These are phyloP conservation scores for Podosphaera aphanis DNA, from an alignment of 2,329 filamentous ascomycete species.

Conservation along the genomic window DNA sequence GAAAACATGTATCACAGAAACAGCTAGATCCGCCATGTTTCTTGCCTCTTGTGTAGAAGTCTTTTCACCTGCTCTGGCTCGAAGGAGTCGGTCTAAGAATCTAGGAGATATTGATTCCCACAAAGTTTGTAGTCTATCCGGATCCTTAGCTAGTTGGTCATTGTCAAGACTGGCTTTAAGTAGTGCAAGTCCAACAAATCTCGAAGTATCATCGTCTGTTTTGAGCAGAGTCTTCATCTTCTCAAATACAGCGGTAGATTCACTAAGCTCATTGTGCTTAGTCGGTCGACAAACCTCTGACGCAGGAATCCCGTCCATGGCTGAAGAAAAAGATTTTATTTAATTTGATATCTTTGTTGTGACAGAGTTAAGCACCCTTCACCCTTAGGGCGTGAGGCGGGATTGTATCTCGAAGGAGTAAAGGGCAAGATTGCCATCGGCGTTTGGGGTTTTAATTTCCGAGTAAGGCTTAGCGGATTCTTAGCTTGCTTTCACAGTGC, in stretches of 20 bases:
- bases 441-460: too few species aligned
- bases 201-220: slow-evolving; percentile 40
- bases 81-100: slow-evolving; percentile 39
- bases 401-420: too few species aligned
- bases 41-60: slow-evolving; percentile 22
- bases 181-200: slow-evolving; percentile 43
- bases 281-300: background rate
- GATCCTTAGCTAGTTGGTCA: slow-evolving; percentile 26
- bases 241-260: slow-evolving; percentile 15
- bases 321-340: slow-evolving; percentile 2
- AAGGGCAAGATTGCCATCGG: too few species aligned
- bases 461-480: background rate
- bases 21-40: slow-evolving; percentile 39
- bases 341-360: background rate
- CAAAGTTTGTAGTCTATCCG: slow-evolving; percentile 22
- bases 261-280: background rate
- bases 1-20: slow-evolving; percentile 40
- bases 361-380: too few species aligned
- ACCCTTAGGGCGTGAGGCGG: too few species aligned
- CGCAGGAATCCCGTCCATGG: too few species aligned
- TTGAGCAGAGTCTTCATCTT: slow-evolving; percentile 32
- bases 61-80: slow-evolving; percentile 23
- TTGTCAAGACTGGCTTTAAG: slow-evolving; percentile 43
- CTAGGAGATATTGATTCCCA: slow-evolving; percentile 38
- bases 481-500: background rate